Percentiles rank a stretch among this genome's conserved stretches.
Evolutionary conservation across 2,329 filamentous ascomycete genomes (phyloP).

Genomic region (Alternaria incomplexa): DNA sequence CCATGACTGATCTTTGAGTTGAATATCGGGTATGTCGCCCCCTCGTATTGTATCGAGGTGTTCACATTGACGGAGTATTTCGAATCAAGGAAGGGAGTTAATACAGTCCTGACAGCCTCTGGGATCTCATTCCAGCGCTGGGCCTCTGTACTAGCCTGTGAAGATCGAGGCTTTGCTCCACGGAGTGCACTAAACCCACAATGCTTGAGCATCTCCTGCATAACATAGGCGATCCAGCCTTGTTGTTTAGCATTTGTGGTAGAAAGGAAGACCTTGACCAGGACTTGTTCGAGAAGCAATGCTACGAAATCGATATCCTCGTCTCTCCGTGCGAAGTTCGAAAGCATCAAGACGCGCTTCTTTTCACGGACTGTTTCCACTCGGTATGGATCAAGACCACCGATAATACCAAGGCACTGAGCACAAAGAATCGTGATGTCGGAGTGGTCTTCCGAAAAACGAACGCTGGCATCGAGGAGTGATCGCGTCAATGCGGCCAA

Average conservation of each 20-base stretch:
- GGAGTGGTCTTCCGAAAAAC: constrained; percentile 71
- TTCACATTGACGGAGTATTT: constrained; percentile 70
- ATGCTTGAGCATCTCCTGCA: constrained; percentile 86
- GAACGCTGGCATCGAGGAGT: constrained; percentile 83
- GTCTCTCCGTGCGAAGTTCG: constrained; percentile 79
- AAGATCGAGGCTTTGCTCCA: constrained; percentile 58
- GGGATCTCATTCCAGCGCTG: constrained; percentile 80
- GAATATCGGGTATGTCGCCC: constrained; percentile 76
- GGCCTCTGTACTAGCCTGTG: constrained; percentile 65
- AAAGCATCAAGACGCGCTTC: constrained; percentile 81
- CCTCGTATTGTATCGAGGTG: constrained; percentile 36
- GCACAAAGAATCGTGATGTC: constrained; percentile 77
- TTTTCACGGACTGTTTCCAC: constrained; percentile 81
- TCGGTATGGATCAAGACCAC: constrained; percentile 89
- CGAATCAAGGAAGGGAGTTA: constrained; percentile 88
- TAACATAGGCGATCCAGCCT: constrained; percentile 89
- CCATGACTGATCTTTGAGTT: constrained; percentile 70
- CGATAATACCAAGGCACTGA: constrained; percentile 84
- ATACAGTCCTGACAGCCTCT: constrained; percentile 75
- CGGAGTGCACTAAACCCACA: constrained; percentile 71
- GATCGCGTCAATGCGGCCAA: constrained; percentile 75
- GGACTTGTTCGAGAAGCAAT: constrained; percentile 82
- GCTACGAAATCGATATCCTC: constrained; percentile 88
- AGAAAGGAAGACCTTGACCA: constrained; percentile 91
- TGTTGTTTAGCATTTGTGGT: constrained; percentile 86